Percentiles rank a stretch among this genome's conserved stretches.
Conservation (phyloP, 768 basidiomycete species). For the Rhodotorula diobovata region DNA sequence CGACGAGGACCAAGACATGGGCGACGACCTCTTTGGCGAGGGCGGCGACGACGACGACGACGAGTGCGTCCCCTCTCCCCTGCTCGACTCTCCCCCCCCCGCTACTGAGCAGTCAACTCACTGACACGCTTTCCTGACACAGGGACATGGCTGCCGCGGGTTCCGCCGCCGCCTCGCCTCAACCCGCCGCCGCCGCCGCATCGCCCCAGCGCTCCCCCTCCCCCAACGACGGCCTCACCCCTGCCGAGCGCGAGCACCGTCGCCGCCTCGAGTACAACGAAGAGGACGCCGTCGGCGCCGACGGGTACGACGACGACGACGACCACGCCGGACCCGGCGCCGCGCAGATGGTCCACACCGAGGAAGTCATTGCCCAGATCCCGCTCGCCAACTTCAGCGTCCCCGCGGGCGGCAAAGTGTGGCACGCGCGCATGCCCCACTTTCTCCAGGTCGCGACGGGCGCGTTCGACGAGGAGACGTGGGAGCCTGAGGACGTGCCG, state of each 20-base stretch:
- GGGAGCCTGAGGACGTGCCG: constrained; percentile 63
- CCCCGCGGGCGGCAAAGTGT: constrained; percentile 56
- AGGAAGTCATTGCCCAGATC: constrained; percentile 53
- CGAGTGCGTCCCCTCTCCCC: constrained; percentile 17
- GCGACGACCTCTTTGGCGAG: constrained; percentile 32
- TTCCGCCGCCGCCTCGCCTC: not conserved
- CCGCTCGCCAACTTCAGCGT: constrained; percentile 64
- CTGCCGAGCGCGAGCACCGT: constrained; percentile 31
- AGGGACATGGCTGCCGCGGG: not conserved
- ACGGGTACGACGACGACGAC: not conserved
- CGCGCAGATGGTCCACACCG: constrained; percentile 41
- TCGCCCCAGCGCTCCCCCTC: constrained; percentile 12
- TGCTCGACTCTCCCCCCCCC: not conserved
- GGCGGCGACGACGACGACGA: constrained; percentile 24
- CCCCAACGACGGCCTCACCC: constrained; percentile 57
- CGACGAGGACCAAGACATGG: constrained; percentile 26
- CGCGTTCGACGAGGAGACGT: constrained; percentile 82
- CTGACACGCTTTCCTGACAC: not conserved
- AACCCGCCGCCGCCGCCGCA: not conserved
- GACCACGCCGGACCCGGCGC: constrained; percentile 32
- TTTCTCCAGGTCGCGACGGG: constrained; percentile 84
- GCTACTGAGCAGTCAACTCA: not conserved
- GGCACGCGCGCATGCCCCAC: constrained; percentile 83
- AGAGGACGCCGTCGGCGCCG: constrained; percentile 35
- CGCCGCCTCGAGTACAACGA: constrained; percentile 48